A percentile compares a stretch with the other conserved stretches of the same genome.
Evolutionary conservation across 371 early-diverging fungal genomes (phyloP).

Genomic region (Apophysomyces sp.): DNA sequence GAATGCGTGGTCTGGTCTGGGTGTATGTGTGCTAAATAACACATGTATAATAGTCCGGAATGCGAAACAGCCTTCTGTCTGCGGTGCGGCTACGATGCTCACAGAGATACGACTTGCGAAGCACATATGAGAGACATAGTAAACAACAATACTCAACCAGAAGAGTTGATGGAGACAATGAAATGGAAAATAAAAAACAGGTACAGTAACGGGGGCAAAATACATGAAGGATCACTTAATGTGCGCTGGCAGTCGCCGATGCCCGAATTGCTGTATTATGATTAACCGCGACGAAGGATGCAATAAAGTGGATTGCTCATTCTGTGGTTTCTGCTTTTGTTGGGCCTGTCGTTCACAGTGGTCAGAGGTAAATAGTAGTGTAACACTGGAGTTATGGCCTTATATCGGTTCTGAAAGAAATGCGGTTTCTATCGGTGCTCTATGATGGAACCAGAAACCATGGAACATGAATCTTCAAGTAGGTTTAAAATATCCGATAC

Average conservation of each 20-base stretch:
- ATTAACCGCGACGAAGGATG: conserved; percentile 82
- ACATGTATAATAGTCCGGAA: conserved; percentile 5
- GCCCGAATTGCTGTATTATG: conserved; percentile 74
- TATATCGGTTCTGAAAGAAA: conserved; percentile 10
- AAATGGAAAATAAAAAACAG: conserved; percentile 48
- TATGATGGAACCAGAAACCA: neutral
- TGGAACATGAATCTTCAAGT: neutral
- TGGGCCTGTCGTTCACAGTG: conserved; percentile 56
- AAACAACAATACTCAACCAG: conserved; percentile 4
- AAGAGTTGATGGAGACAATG: conserved; percentile 37
- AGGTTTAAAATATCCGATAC: conserved; percentile 5
- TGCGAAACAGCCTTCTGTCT: conserved; percentile 52
- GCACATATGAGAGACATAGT: conserved; percentile 43
- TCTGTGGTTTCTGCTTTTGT: conserved; percentile 73
- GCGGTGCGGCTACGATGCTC: conserved; percentile 58
- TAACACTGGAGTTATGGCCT: neutral
- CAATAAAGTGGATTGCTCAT: conserved; percentile 76
- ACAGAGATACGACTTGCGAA: conserved; percentile 48
- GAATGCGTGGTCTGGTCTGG: neutral
- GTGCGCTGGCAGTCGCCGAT: conserved; percentile 42
- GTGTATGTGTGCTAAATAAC: neutral
- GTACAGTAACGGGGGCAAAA: neutral
- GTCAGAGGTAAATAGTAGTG: conserved; percentile 26
- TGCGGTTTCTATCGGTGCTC: conserved; percentile 36
- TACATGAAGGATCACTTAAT: conserved; percentile 12